Percentiles rank a stretch among this genome's conserved stretches.
Evolutionary conservation across 768 basidiomycete genomes (phyloP).

Genomic region (Dendrothele bispora): DNA sequence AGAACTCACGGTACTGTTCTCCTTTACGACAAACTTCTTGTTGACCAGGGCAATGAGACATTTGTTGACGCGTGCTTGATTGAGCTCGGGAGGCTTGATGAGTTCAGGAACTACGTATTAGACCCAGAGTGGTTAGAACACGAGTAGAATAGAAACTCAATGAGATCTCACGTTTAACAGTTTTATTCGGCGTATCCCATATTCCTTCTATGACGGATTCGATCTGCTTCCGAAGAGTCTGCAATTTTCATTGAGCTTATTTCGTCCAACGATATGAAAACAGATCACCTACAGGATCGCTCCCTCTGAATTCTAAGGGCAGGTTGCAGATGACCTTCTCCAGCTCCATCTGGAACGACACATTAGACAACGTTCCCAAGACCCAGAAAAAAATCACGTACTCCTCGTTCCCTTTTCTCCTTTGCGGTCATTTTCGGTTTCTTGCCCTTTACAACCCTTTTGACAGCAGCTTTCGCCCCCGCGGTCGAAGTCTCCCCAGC

Average conservation of each 20-base stretch:
- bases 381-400: slow-evolving; percentile 28
- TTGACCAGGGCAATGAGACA: slow-evolving; percentile 90
- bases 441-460: slow-evolving; percentile 52
- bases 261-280: not conserved
- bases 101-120: slow-evolving; percentile 67
- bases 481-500: slow-evolving; percentile 36
- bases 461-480: slow-evolving; percentile 37
- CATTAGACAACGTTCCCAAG: not conserved
- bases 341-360: slow-evolving; percentile 45
- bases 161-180: slow-evolving; percentile 54
- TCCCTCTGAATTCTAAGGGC: slow-evolving; percentile 89
- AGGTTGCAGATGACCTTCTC: slow-evolving; percentile 75
- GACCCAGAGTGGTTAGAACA: not conserved
- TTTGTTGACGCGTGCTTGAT: slow-evolving; percentile 90
- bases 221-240: slow-evolving; percentile 77
- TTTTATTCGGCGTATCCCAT: slow-evolving; percentile 60
- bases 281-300: slow-evolving; percentile 69
- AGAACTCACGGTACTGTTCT: slow-evolving; percentile 55
- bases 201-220: slow-evolving; percentile 79
- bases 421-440: slow-evolving; percentile 73
- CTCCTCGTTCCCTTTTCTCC: slow-evolving; percentile 82
- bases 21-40: slow-evolving; percentile 80
- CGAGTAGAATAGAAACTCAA: not conserved
- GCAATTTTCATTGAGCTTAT: not conserved
- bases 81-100: slow-evolving; percentile 77